These are phyloP conservation scores for Fraxinus cuspidata DNA, from an alignment of 257 asterid genomes.

Conservation along the genomic window DNA sequence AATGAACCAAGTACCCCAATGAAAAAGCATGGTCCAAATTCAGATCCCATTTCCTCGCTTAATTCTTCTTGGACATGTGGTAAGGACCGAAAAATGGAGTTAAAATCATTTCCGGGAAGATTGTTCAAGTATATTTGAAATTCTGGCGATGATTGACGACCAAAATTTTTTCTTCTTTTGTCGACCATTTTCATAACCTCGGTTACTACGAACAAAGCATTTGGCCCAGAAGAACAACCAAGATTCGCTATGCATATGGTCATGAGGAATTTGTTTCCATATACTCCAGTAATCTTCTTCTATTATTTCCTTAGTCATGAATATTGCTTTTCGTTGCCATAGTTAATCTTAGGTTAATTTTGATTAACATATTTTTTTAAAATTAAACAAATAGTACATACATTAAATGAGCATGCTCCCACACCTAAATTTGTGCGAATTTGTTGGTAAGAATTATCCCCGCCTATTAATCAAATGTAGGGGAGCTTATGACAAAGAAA, in stretches of 20 bases:
- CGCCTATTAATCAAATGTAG: too few species aligned
- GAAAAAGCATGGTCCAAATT: slow-evolving; percentile 39
- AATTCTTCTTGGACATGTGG: slow-evolving; percentile 35
- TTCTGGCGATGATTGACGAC: slow-evolving; percentile 38
- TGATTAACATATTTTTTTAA: too few species aligned
- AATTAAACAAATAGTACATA: too few species aligned
- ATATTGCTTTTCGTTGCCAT: slow-evolving; percentile 45
- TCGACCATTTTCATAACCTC: slow-evolving; percentile 34
- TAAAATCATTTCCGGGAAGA: slow-evolving; percentile 71
- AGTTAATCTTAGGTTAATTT: neutral
- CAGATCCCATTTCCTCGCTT: slow-evolving; percentile 27
- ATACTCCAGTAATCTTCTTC: slow-evolving; percentile 43
- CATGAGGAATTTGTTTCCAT: slow-evolving; percentile 23
- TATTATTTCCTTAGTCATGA: slow-evolving; percentile 39
- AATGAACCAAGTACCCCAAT: slow-evolving; percentile 63
- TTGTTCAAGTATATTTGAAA: slow-evolving; percentile 55
- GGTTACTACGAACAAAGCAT: slow-evolving; percentile 38
- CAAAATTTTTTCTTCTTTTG: slow-evolving; percentile 20
- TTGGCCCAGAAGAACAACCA: slow-evolving; percentile 77
- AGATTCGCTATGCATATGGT: slow-evolving; percentile 54
- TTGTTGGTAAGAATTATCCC: too few species aligned
- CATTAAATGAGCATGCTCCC: too few species aligned
- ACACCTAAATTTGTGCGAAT: too few species aligned
- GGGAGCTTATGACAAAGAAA: too few species aligned
- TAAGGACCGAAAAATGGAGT: slow-evolving; percentile 48